Evolutionary conservation across 768 basidiomycete species (phyloP).

Genomic region (Leccinum boreale): DNA sequence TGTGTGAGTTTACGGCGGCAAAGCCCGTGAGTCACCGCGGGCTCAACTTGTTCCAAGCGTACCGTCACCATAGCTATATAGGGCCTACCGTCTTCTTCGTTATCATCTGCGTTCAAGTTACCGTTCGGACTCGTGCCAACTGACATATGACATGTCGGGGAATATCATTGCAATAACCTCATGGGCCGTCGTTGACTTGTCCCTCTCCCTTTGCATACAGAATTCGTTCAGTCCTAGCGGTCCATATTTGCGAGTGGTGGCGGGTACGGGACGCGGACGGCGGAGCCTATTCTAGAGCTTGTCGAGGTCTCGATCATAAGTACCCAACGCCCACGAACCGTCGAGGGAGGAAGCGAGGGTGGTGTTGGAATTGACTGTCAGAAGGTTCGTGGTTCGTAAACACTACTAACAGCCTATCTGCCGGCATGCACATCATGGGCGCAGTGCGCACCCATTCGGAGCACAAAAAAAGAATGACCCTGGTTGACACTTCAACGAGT

Average conservation of each 20-base stretch:
- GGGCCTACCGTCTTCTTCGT: not conserved
- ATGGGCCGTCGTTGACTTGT: not conserved
- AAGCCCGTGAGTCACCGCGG: too few species aligned
- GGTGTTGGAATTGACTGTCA: slow-evolving; percentile 42
- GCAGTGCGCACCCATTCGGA: not conserved
- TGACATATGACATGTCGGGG: not conserved
- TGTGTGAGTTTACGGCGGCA: too few species aligned
- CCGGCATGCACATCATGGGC: not conserved
- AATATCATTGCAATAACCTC: not conserved
- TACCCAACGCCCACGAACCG: slow-evolving; percentile 34
- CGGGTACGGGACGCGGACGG: slow-evolving; percentile 21
- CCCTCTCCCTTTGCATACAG: slow-evolving; percentile 17
- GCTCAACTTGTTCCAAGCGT: too few species aligned
- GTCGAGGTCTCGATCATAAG: slow-evolving; percentile 39
- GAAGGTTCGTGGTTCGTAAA: slow-evolving; percentile 35
- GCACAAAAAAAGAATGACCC: not conserved
- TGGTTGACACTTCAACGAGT: not conserved
- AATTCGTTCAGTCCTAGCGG: slow-evolving; percentile 38
- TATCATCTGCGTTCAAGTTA: not conserved
- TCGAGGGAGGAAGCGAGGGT: slow-evolving; percentile 36
- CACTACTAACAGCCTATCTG: not conserved
- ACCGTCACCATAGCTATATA: too few species aligned
- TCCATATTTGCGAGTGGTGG: slow-evolving; percentile 22
- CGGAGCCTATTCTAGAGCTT: slow-evolving; percentile 13
- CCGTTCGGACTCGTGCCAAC: not conserved